Conservation (phyloP, 2,329 filamentous ascomycete genomes). For the Aspergillus tubingensis region DNA sequence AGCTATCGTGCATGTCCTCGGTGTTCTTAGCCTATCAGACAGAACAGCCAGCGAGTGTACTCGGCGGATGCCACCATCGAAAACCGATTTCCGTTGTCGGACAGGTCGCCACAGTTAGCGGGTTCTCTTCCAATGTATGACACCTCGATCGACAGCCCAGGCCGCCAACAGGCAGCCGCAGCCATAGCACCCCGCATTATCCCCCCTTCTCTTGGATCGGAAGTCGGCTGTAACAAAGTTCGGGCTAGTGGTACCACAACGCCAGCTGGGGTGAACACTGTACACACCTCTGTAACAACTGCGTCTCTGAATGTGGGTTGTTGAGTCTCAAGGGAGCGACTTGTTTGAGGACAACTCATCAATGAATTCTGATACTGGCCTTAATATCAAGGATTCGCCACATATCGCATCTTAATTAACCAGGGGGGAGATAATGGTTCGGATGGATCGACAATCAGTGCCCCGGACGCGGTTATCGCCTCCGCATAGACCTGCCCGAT, state of each 20-base stretch:
- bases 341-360: not conserved
- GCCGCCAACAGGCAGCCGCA: not conserved
- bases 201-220: not conserved
- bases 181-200: not conserved
- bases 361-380: not conserved
- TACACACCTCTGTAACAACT: not conserved
- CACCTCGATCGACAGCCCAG: not conserved
- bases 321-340: not conserved
- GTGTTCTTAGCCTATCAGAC: constrained; percentile 2
- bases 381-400: not conserved
- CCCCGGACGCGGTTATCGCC: constrained; percentile 7
- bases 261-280: not conserved
- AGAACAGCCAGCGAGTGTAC: not conserved
- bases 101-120: not conserved
- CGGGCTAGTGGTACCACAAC: not conserved
- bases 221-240: not conserved
- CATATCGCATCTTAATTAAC: not conserved
- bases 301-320: not conserved
- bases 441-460: constrained; percentile 11
- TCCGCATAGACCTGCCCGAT: constrained; percentile 12
- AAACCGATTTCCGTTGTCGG: not conserved
- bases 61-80: not conserved
- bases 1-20: not conserved
- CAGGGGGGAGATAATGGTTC: constrained; percentile 3
- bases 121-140: not conserved